Base-by-base conservation (phyloP, 2,329 filamentous ascomycete species). In the Bipolaris gigantea region DNA sequence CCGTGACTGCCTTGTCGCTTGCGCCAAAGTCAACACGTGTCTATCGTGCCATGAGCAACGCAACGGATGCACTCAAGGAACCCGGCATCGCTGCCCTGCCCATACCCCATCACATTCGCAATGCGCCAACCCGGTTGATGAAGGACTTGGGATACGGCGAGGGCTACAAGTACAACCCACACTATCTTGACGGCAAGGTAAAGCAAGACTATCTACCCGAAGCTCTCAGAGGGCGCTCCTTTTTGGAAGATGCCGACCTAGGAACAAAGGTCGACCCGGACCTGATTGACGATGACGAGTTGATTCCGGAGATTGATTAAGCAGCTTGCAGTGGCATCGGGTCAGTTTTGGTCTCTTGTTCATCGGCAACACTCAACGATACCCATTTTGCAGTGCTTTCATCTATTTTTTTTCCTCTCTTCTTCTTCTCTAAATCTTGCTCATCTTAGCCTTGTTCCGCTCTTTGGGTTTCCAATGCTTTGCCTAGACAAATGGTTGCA, bases 91-190 rank as follows among this genome's bases (percentile, higher is more conserved):
- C 92, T 0, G 84, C 84, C 1, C 71, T 97, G 46, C 89, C 92
- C 0, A 87, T 99, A 19, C 94, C 94, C 2, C 75, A 94, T 35
- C 94, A 97, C 72, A 75, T 99, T 54, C 81, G 94, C 54, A 97
- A 97, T 73, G 94, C 94, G 8, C 93, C 94, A 0, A 97, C 94
- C 1, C 83, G 87, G 61, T 73, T 97, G 61, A 96, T 99, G 93
- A 89, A 92, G 66, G 93, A 97, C 63, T 77, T 97, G 62, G 93
- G 91, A 0, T 96, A 92, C 69, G 92, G 92, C 0, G 87, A 86
- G 45, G 89, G 92, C 71, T 99, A 99, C 75, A 97, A 97, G 75
- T 97, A 99, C 70, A 96, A 96, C 63, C 94, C 94, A 0, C 90
- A 96, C 63, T 99, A 93, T 68, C 76, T 83, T 46, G 85, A 92